These are phyloP conservation scores for Eleusine indica DNA, from an alignment of 176 grass and related monocot genomes.

Conservation along the genomic window DNA sequence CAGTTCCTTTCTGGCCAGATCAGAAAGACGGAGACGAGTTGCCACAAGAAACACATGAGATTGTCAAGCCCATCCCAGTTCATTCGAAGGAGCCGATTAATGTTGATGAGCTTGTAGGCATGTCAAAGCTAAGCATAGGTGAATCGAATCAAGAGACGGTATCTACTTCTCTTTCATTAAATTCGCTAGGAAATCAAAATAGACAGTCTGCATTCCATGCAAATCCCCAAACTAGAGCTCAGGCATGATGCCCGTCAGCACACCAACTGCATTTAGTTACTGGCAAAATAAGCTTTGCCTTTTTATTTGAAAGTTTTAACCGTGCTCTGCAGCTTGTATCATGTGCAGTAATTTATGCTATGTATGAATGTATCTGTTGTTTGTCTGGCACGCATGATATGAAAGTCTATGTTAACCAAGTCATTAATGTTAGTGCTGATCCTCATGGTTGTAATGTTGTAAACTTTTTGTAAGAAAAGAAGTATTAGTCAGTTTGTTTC, in stretches of 20 bases:
- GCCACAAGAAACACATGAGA: constrained; percentile 72
- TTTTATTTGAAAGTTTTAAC: constrained; percentile 40
- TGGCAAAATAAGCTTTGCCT: constrained; percentile 60
- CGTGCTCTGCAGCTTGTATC: constrained; percentile 42
- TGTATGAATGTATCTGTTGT: constrained; percentile 51
- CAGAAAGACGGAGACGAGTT: constrained; percentile 51
- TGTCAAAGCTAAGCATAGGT: constrained; percentile 93
- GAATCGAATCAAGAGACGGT: constrained; percentile 52
- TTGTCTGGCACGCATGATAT: constrained; percentile 45
- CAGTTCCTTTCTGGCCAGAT: constrained; percentile 72
- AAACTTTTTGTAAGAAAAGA: constrained; percentile 38
- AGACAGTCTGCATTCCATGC: constrained; percentile 96
- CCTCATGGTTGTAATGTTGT: constrained; percentile 43
- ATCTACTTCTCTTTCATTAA: constrained; percentile 74
- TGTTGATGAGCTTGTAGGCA: constrained; percentile 85
- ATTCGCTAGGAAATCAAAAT: constrained; percentile 72
- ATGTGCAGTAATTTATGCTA: constrained; percentile 58
- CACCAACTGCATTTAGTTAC: constrained; percentile 46
- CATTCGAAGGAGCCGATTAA: constrained; percentile 86
- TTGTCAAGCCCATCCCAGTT: constrained; percentile 84
- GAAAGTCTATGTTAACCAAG: constrained; percentile 46
- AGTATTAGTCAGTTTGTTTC: constrained; percentile 28
- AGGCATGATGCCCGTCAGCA: constrained; percentile 60
- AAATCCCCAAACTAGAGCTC: constrained; percentile 78
- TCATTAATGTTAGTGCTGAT: constrained; percentile 54